A percentile compares a stretch with the other conserved stretches of the same genome.
These are phyloP conservation scores for Eimeria praecox DNA, from an alignment of 169 alveolate genomes.

Conservation along the genomic window DNA sequence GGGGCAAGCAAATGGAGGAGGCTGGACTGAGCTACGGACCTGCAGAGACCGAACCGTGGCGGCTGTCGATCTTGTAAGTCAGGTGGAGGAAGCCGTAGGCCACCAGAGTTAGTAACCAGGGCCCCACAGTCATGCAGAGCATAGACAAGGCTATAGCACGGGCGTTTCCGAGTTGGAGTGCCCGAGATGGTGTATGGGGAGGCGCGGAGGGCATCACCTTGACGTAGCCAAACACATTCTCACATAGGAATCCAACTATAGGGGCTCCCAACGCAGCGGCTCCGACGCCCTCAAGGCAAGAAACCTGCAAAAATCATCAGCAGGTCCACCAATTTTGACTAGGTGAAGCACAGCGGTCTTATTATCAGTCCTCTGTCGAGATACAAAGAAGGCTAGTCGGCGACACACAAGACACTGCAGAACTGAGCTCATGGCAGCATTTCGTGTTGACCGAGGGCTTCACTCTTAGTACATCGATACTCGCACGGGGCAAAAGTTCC, in stretches of 20 bases:
- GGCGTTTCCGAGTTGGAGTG: slow-evolving; percentile 88
- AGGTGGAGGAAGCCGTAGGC: slow-evolving; percentile 88
- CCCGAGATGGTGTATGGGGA: slow-evolving; percentile 82
- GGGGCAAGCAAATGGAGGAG: not conserved
- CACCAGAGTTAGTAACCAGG: slow-evolving; percentile 88
- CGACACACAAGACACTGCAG: not conserved
- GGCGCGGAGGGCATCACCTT: slow-evolving; percentile 9
- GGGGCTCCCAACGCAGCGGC: slow-evolving; percentile 92
- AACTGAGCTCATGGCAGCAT: not conserved
- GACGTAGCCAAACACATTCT: slow-evolving; percentile 91
- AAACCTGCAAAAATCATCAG: slow-evolving; percentile 83
- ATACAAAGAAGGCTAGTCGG: no score
- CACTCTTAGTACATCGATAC: not conserved
- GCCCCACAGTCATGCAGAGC: slow-evolving; percentile 88
- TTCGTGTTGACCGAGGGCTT: not conserved
- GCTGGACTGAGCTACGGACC: not conserved
- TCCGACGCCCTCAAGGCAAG: slow-evolving; percentile 92
- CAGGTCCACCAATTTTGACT: not conserved
- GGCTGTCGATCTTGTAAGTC: slow-evolving; percentile 81
- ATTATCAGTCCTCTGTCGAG: no score
- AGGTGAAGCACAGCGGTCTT: not conserved
- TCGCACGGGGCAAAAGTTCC: not conserved
- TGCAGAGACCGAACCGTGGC: slow-evolving; percentile 51
- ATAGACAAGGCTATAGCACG: slow-evolving; percentile 89
- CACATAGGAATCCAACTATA: slow-evolving; percentile 91